Evolutionary conservation across 495 filamentous ascomycete species (phyloP), one percentile per base, ranked within the genome.

Genomic region (Podospora pseudoanserina): DNA sequence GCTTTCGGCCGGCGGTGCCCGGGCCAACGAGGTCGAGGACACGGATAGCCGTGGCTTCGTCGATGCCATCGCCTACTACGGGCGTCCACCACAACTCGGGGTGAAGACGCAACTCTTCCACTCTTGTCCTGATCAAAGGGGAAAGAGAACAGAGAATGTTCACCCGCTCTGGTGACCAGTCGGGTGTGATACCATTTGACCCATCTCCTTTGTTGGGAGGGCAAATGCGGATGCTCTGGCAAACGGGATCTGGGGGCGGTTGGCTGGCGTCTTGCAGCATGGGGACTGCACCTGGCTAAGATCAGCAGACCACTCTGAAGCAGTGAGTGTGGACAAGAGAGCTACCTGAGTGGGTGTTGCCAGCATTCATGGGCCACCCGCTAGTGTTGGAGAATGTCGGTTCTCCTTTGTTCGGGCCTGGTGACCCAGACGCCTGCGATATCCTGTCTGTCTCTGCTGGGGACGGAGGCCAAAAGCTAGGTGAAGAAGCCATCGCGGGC

Each of bases 201-300:
- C 23, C 59, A 57, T 67, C 49, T 63, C 34, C 65, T 44, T 62
- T 19, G 27, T 34, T 26, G 19, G 66, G 59, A 44, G 18, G 60
- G 18, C 49, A 34, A 49, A 68, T 68, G 61, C 49, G 60, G 28
- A 68, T 64, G 20, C 66, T 19, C 5, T 63, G 26, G 61, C 66
- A 64, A 28, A 68, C 63, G 1, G 49, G 44, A 59, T 68, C 66
- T 5, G 54, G 9, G 27, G 26, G 9, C 18, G 28, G 20, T 44
- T 28, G 39, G 39, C 13, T 49, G 34, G 20, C 18, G 23, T 58
- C 55, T 19, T 58, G 55, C 55, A 26, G 5, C 23, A 26, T 20
- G 23, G n/a, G 58, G 2, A 23, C 18, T 39, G 59, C 13, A 16
- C 15, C 66, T 63, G 20, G 44, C 16, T 13, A 26, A 53, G n/a